A percentile compares a stretch with the other conserved stretches of the same genome.
Evolutionary conservation across 805 yeast genomes (phyloP).

Genomic region (Saccharomycopsis selenospora): DNA sequence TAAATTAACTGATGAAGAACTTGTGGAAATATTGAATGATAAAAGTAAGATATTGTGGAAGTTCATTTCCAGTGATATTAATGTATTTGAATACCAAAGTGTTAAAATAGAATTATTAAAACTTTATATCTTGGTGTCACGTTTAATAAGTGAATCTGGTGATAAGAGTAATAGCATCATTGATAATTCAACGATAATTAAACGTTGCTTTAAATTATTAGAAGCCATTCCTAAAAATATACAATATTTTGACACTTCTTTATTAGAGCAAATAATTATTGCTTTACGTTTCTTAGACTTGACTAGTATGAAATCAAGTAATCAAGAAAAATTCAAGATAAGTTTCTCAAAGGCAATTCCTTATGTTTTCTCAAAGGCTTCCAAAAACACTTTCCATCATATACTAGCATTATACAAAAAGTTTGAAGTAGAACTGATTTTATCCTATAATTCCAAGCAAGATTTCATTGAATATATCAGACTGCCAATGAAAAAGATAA

Average conservation of each 20-base stretch:
- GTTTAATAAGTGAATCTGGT: background rate
- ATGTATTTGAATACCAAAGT: conserved; percentile 7
- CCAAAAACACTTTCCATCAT: background rate
- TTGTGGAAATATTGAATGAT: conserved; percentile 3
- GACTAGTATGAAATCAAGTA: conserved; percentile 7
- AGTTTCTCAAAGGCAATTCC: background rate
- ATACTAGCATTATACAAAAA: background rate
- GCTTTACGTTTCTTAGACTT: conserved; percentile 9
- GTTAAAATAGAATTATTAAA: conserved; percentile 6
- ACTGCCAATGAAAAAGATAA: no score
- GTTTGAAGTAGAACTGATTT: background rate
- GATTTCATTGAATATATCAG: background rate
- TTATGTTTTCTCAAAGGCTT: background rate
- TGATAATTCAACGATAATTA: conserved; percentile 7
- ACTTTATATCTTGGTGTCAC: background rate
- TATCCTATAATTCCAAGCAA: background rate
- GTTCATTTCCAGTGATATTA: conserved; percentile 1
- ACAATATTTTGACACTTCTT: conserved; percentile 3
- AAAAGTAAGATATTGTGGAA: conserved; percentile 12
- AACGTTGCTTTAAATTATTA: conserved; percentile 13
- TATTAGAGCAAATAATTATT: background rate
- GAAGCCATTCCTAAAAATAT: conserved; percentile 2
- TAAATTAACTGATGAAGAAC: background rate
- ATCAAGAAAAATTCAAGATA: conserved; percentile 8
- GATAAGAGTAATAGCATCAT: background rate